These are phyloP conservation scores for Ceratobasidium sp. DNA, from an alignment of 1,284 basidiomycete species.

Conservation along the genomic window DNA sequence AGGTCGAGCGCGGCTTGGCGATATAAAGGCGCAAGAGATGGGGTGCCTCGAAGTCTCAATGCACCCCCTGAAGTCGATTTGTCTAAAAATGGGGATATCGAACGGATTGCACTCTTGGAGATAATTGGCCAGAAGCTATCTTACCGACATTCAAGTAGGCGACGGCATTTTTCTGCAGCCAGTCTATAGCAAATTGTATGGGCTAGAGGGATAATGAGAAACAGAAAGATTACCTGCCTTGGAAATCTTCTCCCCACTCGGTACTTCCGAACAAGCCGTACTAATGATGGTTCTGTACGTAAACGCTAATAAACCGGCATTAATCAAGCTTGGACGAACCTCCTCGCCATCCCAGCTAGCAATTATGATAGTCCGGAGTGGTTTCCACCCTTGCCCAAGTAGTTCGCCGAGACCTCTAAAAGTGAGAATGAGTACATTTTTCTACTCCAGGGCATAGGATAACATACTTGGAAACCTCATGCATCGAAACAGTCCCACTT, in stretches of 20 bases:
- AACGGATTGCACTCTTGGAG: neutral
- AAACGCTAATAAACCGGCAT: neutral
- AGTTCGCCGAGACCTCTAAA: constrained; percentile 78
- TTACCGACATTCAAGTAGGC: constrained; percentile 85
- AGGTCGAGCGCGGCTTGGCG: constrained; percentile 69
- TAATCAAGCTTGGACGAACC: constrained; percentile 49
- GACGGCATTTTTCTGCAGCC: constrained; percentile 77
- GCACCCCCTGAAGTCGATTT: constrained; percentile 72
- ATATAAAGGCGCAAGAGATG: constrained; percentile 82
- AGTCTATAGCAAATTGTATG: constrained; percentile 52
- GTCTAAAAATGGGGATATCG: too few species aligned
- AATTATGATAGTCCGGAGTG: constrained; percentile 83
- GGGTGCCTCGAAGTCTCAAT: constrained; percentile 64
- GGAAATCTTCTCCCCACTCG: constrained; percentile 89
- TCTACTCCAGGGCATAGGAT: neutral
- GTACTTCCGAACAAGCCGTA: constrained; percentile 88
- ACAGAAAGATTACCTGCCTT: neutral
- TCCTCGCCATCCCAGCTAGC: constrained; percentile 95
- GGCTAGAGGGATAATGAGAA: neutral
- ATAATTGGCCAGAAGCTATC: constrained; percentile 36
- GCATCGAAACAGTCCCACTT: constrained; percentile 84
- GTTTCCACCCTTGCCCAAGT: constrained; percentile 81
- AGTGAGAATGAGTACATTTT: neutral
- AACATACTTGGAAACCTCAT: constrained; percentile 61
- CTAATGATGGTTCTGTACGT: too few species aligned